phyloP scores from a whole-genome alignment of 2,329 filamentous ascomycete species.

The Chaetomiaceae sp. region DNA sequence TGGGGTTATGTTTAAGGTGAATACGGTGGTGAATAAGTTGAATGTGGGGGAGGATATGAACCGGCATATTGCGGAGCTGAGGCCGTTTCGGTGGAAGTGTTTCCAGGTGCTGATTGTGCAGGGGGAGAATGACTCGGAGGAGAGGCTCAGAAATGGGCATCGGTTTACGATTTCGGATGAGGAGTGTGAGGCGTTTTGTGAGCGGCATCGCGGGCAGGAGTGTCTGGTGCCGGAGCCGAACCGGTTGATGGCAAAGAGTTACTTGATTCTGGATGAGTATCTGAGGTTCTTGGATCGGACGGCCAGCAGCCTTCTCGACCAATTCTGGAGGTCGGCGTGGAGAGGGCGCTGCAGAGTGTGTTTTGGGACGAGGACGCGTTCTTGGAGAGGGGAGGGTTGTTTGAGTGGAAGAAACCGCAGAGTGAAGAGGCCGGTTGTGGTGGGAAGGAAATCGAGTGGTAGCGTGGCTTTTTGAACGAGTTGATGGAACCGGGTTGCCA shows the following conservation, averaged over 20 bases:
- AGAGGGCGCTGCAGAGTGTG: conserved; percentile 11
- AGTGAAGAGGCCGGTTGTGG: not conserved
- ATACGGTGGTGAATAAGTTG: conserved; percentile 45
- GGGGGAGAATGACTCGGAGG: conserved; percentile 45
- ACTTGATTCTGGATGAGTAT: conserved; percentile 45
- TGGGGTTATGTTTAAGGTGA: conserved; percentile 51
- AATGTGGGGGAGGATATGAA: conserved; percentile 48
- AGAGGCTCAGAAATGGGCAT: conserved; percentile 35
- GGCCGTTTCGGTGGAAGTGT: conserved; percentile 49
- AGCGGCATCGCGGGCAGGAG: conserved; percentile 34
- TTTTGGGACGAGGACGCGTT: conserved; percentile 15
- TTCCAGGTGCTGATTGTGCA: conserved; percentile 49
- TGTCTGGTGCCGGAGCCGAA: conserved; percentile 46
- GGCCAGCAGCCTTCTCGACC: conserved; percentile 10
- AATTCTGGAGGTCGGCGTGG: conserved; percentile 13
- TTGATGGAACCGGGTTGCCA: too few species aligned
- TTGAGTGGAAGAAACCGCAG: conserved; percentile 11
- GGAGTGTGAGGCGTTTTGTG: conserved; percentile 41
- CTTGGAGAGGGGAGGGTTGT: conserved; percentile 12
- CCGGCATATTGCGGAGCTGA: conserved; percentile 31
- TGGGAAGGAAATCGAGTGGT: conserved; percentile 3
- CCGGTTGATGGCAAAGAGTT: conserved; percentile 43
- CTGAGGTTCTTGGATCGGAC: conserved; percentile 12
- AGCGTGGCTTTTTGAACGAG: not conserved
- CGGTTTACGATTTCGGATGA: conserved; percentile 41